A percentile compares a stretch with the other conserved stretches of the same genome.
These are phyloP conservation scores for Zygosaccharomyces siamensis DNA, from an alignment of 805 yeast species.

Conservation along the genomic window DNA sequence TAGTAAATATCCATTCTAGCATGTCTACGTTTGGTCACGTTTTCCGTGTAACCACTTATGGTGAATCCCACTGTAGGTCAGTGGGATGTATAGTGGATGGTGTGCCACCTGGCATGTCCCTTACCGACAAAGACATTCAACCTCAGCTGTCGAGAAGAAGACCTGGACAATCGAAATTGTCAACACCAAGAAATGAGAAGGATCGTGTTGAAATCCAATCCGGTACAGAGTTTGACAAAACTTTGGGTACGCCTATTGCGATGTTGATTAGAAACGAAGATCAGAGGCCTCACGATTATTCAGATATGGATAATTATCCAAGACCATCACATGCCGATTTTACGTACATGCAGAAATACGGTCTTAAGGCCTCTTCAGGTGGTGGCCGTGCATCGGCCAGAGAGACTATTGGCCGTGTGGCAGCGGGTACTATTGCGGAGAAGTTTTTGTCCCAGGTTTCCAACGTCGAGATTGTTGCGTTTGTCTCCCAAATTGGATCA, in stretches of 20 bases:
- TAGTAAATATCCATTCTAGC: neutral
- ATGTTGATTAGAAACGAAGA: slow-evolving; percentile 92
- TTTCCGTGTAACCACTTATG: slow-evolving; percentile 84
- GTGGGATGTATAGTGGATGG: slow-evolving; percentile 99
- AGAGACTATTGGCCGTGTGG: slow-evolving; percentile 97
- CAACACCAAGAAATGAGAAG: slow-evolving; percentile 95
- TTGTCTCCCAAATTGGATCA: slow-evolving; percentile 88
- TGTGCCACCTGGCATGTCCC: slow-evolving; percentile 88
- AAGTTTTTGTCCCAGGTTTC: slow-evolving; percentile 73
- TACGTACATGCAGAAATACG: slow-evolving; percentile 87
- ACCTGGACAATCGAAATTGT: slow-evolving; percentile 90
- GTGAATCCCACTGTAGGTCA: slow-evolving; percentile 95
- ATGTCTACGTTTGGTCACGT: slow-evolving; percentile 73
- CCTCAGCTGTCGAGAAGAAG: slow-evolving; percentile 95
- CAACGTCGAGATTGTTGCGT: slow-evolving; percentile 90
- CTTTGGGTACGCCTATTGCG: slow-evolving; percentile 93
- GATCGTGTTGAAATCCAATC: slow-evolving; percentile 90
- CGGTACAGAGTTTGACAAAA: slow-evolving; percentile 86
- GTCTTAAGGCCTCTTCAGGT: slow-evolving; percentile 89
- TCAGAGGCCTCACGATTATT: slow-evolving; percentile 94
- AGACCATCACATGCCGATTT: slow-evolving; percentile 98
- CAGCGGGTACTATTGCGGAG: slow-evolving; percentile 98
- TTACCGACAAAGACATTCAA: slow-evolving; percentile 84
- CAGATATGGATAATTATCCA: slow-evolving; percentile 92
- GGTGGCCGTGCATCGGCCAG: slow-evolving; percentile 98